phyloP scores from a whole-genome alignment of 2,329 filamentous ascomycete genomes.

The Colletotrichum abscissum region DNA sequence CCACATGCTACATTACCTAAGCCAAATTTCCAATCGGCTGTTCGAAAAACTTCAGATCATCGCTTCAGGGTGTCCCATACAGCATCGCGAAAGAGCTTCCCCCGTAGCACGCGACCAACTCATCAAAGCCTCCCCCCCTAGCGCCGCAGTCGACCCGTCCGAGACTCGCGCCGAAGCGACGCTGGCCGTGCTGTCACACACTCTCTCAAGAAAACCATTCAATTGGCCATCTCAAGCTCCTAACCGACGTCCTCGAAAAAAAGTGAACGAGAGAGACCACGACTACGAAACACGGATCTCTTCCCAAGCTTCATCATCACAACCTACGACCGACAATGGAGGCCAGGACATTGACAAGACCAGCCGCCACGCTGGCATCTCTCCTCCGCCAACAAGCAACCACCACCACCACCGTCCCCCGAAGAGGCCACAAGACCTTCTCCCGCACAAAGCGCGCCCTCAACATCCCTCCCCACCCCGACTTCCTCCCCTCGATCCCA shows the following conservation, averaged over 20 bases:
- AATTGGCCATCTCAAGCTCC: conserved; percentile 9
- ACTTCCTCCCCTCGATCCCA: conserved; percentile 60
- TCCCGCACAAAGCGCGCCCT: conserved; percentile 67
- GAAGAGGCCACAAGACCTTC: conserved; percentile 60
- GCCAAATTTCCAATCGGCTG: conserved; percentile 17
- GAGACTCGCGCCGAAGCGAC: conserved; percentile 15
- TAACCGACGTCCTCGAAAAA: not conserved
- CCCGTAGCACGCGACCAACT: conserved; percentile 16
- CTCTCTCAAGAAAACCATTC: not conserved
- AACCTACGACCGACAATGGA: conserved; percentile 16
- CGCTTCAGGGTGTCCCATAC: conserved; percentile 7
- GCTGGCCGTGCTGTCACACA: conserved; percentile 22
- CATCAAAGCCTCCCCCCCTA: not conserved
- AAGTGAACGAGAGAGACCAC: not conserved
- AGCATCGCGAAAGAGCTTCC: not conserved
- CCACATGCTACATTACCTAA: conserved; percentile 22
- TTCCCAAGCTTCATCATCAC: not conserved
- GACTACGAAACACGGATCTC: too few relatives aligned
- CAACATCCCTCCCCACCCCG: conserved; percentile 70
- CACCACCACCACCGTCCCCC: conserved; percentile 39
- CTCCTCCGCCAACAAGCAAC: conserved; percentile 36
- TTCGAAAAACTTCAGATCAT: conserved; percentile 34
- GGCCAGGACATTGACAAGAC: conserved; percentile 42
- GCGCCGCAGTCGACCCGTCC: not conserved
- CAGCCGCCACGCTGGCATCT: conserved; percentile 45